These are phyloP conservation scores for Thelonectria rubi DNA, from an alignment of 2,329 filamentous ascomycete species.

Conservation along the genomic window DNA sequence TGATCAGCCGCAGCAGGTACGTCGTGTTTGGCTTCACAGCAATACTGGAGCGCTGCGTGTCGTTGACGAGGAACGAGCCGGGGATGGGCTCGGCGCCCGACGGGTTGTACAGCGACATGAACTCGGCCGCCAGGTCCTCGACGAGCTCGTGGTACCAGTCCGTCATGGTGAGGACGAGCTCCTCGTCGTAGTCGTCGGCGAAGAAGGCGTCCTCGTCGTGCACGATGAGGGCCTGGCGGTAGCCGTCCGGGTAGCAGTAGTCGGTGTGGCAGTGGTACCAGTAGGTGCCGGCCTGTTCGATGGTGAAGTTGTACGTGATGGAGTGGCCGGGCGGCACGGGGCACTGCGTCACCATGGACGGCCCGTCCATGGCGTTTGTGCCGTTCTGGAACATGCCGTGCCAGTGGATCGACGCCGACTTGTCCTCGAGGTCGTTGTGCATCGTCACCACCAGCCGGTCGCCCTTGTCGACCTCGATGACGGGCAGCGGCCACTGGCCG, in stretches of 20 bases:
- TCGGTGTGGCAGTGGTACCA: conserved; percentile 68
- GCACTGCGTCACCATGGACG: conserved; percentile 64
- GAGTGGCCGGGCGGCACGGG: conserved; percentile 60
- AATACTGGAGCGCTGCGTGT: conserved; percentile 68
- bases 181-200: conserved; percentile 66
- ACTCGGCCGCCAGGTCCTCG: conserved; percentile 54
- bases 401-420: conserved; percentile 57
- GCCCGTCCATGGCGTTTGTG: conserved; percentile 68
- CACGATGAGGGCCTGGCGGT: conserved; percentile 70
- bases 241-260: conserved; percentile 69
- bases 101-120: conserved; percentile 64
- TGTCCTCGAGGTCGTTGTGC: conserved; percentile 59
- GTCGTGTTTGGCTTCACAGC: conserved; percentile 72
- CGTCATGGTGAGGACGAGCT: conserved; percentile 70
- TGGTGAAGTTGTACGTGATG: conserved; percentile 67
- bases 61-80: conserved; percentile 74
- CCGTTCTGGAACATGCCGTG: conserved; percentile 70
- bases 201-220: conserved; percentile 69
- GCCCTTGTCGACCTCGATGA: conserved; percentile 63
- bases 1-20: conserved; percentile 77
- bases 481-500: conserved; percentile 69
- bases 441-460: conserved; percentile 61
- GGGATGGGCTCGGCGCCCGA: conserved; percentile 73
- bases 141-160: conserved; percentile 76
- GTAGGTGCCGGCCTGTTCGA: conserved; percentile 66